Conservation (phyloP, 805 yeast genomes). For the Crinitomyces ghanaensis region DNA sequence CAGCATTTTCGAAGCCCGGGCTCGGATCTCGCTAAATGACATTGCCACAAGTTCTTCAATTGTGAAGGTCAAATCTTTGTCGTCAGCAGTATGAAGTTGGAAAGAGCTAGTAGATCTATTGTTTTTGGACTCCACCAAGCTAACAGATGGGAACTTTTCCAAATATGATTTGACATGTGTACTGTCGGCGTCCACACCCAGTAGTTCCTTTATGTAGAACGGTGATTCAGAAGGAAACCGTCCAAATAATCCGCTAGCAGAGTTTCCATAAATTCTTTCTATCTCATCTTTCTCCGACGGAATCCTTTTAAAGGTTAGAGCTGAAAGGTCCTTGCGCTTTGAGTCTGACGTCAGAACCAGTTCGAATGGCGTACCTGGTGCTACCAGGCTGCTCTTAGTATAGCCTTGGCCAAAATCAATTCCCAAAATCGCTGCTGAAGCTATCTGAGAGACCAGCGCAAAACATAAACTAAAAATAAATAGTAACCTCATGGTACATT, state of each 20-base stretch:
- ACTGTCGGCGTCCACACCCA: slow-evolving; percentile 39
- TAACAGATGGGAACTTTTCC: slow-evolving; percentile 37
- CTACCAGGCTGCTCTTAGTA: slow-evolving; percentile 78
- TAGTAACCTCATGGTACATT: slow-evolving; percentile 1
- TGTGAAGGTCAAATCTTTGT: slow-evolving; percentile 37
- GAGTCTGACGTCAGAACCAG: slow-evolving; percentile 82
- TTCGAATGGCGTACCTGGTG: slow-evolving; percentile 84
- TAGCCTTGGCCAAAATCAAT: slow-evolving; percentile 82
- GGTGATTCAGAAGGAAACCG: slow-evolving; percentile 65
- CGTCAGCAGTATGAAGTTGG: too few relatives aligned
- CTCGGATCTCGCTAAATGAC: slow-evolving; percentile 55
- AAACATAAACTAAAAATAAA: not conserved
- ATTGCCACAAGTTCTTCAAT: slow-evolving; percentile 80
- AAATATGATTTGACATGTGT: slow-evolving; percentile 41
- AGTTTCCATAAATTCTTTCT: slow-evolving; percentile 69
- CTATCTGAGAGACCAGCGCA: slow-evolving; percentile 9
- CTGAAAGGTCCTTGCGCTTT: slow-evolving; percentile 79
- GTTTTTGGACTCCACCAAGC: slow-evolving; percentile 30
- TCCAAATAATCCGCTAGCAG: slow-evolving; percentile 57
- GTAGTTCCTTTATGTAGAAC: slow-evolving; percentile 52
- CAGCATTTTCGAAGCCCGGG: slow-evolving; percentile 54
- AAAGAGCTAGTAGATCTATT: slow-evolving; percentile 49
- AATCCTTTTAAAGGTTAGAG: slow-evolving; percentile 45
- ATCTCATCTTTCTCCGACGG: slow-evolving; percentile 6
- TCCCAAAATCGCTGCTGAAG: slow-evolving; percentile 56